phyloP scores from a whole-genome alignment of 2,329 filamentous ascomycete genomes.

The Hypoxylon sp. region DNA sequence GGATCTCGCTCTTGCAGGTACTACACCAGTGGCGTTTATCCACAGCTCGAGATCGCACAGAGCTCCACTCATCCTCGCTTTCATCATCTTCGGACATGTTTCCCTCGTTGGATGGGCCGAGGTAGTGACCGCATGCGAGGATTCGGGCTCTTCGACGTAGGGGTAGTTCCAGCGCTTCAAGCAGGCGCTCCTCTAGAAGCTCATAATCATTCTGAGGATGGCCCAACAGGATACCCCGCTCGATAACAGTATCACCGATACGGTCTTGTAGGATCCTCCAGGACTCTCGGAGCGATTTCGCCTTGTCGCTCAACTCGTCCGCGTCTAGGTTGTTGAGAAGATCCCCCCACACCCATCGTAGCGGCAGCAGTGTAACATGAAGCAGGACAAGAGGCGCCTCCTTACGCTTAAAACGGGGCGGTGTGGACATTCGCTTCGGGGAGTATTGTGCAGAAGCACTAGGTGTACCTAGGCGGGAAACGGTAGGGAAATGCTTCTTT shows the following conservation, averaged over 20 bases:
- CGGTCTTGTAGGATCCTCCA: constrained; percentile 79
- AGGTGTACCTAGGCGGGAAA: constrained; percentile 72
- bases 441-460: constrained; percentile 67
- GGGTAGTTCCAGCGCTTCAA: constrained; percentile 81
- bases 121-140: constrained; percentile 82
- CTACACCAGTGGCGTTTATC: constrained; percentile 69
- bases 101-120: constrained; percentile 71
- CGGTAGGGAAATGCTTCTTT: constrained; percentile 66
- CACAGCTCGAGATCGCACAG: constrained; percentile 53
- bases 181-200: constrained; percentile 80
- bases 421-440: constrained; percentile 68
- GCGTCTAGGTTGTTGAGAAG: constrained; percentile 63
- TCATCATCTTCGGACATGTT: constrained; percentile 62
- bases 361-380: constrained; percentile 82
- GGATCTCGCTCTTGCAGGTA: constrained; percentile 70
- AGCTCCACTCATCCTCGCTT: constrained; percentile 62
- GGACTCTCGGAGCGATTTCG: constrained; percentile 70
- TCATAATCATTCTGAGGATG: constrained; percentile 87
- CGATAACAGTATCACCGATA: constrained; percentile 79
- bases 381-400: constrained; percentile 81
- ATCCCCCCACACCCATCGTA: constrained; percentile 75
- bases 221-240: constrained; percentile 80
- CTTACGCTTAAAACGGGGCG: constrained; percentile 71
- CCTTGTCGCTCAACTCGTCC: constrained; percentile 56
- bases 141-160: constrained; percentile 75